A percentile compares a stretch with the other conserved stretches of the same genome.
Evolutionary conservation across 768 basidiomycete genomes (phyloP).

Genomic region (Cystofilobasidium macerans): DNA sequence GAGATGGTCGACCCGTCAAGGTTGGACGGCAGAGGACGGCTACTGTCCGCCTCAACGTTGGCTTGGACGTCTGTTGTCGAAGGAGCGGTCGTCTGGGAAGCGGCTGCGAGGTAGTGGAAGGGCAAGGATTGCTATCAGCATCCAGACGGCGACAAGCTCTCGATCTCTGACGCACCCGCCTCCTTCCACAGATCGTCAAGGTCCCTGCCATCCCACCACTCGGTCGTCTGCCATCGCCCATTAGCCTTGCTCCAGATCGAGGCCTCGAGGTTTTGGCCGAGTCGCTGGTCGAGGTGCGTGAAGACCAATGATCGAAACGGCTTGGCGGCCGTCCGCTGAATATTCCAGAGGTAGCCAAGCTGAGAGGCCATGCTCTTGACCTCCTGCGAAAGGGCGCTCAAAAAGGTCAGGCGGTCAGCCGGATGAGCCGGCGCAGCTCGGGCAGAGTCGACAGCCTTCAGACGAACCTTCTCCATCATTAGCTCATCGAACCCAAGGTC

Average conservation of each 20-base stretch:
- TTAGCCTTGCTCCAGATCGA: slow-evolving; percentile 45
- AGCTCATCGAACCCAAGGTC: slow-evolving; percentile 86
- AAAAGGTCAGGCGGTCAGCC: background rate
- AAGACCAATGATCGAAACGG: slow-evolving; percentile 66
- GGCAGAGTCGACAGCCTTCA: too few species aligned
- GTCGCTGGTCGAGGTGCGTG: slow-evolving; percentile 67
- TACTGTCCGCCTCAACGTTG: background rate
- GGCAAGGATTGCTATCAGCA: too few species aligned
- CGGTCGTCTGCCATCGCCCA: slow-evolving; percentile 65
- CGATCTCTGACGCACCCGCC: background rate
- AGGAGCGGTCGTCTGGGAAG: background rate
- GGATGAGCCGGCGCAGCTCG: too few species aligned
- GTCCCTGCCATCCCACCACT: slow-evolving; percentile 64
- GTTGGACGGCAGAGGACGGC: background rate
- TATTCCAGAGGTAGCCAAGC: slow-evolving; percentile 79
- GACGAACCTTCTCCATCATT: slow-evolving; percentile 48
- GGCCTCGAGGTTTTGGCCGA: slow-evolving; percentile 56
- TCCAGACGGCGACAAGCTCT: background rate
- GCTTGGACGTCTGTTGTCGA: background rate
- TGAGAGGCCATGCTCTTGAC: slow-evolving; percentile 79
- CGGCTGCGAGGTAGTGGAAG: background rate
- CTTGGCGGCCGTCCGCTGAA: slow-evolving; percentile 59
- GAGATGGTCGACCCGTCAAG: background rate
- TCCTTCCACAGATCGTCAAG: slow-evolving; percentile 31
- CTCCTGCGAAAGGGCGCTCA: slow-evolving; percentile 49